A percentile compares a stretch with the other conserved stretches of the same genome.
Evolutionary conservation across 1,284 basidiomycete genomes (phyloP).

Genomic region (Mycena sp.): DNA sequence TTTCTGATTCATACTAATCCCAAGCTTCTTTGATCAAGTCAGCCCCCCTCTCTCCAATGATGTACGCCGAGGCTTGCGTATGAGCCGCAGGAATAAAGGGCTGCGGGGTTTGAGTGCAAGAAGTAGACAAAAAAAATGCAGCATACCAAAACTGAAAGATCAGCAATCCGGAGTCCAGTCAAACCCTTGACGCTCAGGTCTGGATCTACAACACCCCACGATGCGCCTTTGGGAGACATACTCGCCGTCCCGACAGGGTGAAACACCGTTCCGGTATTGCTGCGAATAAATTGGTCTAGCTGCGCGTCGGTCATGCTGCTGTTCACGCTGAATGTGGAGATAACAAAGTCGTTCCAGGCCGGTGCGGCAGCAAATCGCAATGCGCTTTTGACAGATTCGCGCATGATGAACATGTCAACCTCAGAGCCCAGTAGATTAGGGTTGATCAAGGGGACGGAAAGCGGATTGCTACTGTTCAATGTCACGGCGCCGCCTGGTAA

Average conservation of each 20-base stretch:
- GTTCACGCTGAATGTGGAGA: slow-evolving; percentile 11
- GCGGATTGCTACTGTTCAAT: slow-evolving; percentile 32
- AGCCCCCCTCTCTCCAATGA: slow-evolving; percentile 30
- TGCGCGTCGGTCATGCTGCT: slow-evolving; percentile 39
- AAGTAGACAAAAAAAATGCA: not conserved
- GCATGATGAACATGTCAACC: slow-evolving; percentile 29
- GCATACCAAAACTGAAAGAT: slow-evolving; percentile 48
- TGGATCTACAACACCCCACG: slow-evolving; percentile 47
- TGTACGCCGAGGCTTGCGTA: slow-evolving; percentile 28
- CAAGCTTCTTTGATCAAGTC: slow-evolving; percentile 22
- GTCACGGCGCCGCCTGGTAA: slow-evolving; percentile 33
- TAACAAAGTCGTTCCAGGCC: slow-evolving; percentile 20
- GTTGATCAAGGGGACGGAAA: slow-evolving; percentile 35
- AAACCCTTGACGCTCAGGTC: slow-evolving; percentile 51
- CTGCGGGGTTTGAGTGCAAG: not conserved
- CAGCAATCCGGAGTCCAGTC: slow-evolving; percentile 47
- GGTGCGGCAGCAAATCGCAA: slow-evolving; percentile 31
- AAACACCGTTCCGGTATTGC: slow-evolving; percentile 45
- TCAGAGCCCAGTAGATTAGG: slow-evolving; percentile 30
- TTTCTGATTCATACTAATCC: not conserved
- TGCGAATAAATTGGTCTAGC: slow-evolving; percentile 40
- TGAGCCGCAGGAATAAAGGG: slow-evolving; percentile 31
- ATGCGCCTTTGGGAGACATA: slow-evolving; percentile 37
- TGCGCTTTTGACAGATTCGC: slow-evolving; percentile 26
- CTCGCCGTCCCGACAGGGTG: slow-evolving; percentile 44